Conservation (phyloP, 1,284 basidiomycete species). For the Amylostereum chailletii region DNA sequence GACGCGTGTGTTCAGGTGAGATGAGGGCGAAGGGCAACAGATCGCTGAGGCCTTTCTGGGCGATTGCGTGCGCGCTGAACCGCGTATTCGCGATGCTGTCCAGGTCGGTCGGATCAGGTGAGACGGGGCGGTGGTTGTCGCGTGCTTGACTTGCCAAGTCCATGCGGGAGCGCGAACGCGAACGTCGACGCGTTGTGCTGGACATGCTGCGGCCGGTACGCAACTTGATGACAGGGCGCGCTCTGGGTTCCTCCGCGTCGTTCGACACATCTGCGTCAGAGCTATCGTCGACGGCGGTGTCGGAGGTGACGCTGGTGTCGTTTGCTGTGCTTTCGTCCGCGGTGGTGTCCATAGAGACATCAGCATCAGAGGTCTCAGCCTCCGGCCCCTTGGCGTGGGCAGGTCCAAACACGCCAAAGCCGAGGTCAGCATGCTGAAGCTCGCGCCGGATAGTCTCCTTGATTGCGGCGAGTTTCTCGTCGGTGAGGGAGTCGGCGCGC, state of each 20-base stretch:
- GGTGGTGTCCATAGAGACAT: slow-evolving; percentile 9
- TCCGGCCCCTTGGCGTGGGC: slow-evolving; percentile 11
- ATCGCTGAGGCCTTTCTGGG: slow-evolving; percentile 43
- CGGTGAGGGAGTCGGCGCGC: slow-evolving; percentile 69
- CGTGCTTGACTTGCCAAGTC: too few species aligned
- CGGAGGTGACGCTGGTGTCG: slow-evolving; percentile 19
- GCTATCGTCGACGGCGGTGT: slow-evolving; percentile 15
- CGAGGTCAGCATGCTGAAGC: slow-evolving; percentile 52
- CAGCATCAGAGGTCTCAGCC: slow-evolving; percentile 8
- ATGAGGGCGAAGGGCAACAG: slow-evolving; percentile 72
- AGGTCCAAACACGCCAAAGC: slow-evolving; percentile 66
- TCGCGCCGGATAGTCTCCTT: slow-evolving; percentile 62
- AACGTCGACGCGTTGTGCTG: slow-evolving; percentile 28
- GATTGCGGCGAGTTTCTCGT: slow-evolving; percentile 54
- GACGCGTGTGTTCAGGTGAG: slow-evolving; percentile 44
- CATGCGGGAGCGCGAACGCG: slow-evolving; percentile 64
- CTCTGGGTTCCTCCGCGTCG: slow-evolving; percentile 36
- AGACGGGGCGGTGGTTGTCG: slow-evolving; percentile 27
- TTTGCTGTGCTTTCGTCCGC: slow-evolving; percentile 18
- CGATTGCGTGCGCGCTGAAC: slow-evolving; percentile 35
- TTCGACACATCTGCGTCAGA: slow-evolving; percentile 29
- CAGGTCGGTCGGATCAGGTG: slow-evolving; percentile 47
- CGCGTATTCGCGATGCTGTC: slow-evolving; percentile 66
- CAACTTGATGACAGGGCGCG: slow-evolving; percentile 68
- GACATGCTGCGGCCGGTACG: slow-evolving; percentile 36